Percentiles rank a stretch among this genome's conserved stretches.
Conservation (phyloP, 257 asterid species). For the Salvia miltiorrhiza region DNA sequence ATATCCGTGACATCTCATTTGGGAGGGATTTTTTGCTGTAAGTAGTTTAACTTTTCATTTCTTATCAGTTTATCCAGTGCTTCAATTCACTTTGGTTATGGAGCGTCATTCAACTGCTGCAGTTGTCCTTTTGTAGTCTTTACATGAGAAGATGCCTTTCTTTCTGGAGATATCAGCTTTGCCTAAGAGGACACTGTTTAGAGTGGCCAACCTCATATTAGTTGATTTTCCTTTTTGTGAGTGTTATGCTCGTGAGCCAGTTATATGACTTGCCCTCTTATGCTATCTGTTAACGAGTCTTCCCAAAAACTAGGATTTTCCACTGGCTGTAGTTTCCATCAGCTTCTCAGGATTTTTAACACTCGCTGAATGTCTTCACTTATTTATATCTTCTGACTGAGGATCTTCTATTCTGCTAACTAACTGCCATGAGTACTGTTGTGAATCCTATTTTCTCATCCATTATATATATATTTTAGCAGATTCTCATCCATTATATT, state of each 20-base stretch:
- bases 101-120: constrained; percentile 7
- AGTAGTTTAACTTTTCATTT: constrained; percentile 27
- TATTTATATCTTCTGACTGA: not conserved
- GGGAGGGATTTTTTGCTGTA: constrained; percentile 85
- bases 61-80: constrained; percentile 4
- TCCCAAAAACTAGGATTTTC: not conserved
- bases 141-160: not conserved
- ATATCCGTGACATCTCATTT: constrained; percentile 70
- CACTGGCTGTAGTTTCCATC: not conserved
- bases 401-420: not conserved
- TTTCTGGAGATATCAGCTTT: not conserved
- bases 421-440: not conserved
- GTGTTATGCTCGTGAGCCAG: not conserved
- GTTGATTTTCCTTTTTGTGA: not conserved
- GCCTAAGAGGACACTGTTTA: not conserved
- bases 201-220: not conserved
- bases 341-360: not conserved
- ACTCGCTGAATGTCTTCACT: not conserved
- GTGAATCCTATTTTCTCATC: not conserved
- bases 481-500: not conserved
- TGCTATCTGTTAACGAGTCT: not conserved
- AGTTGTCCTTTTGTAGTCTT: not conserved
- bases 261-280: not conserved
- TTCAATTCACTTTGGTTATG: not conserved
- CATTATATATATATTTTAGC: too few species aligned